phyloP scores from a whole-genome alignment of 1,284 basidiomycete species.

The Phaffia rhodozyma region DNA sequence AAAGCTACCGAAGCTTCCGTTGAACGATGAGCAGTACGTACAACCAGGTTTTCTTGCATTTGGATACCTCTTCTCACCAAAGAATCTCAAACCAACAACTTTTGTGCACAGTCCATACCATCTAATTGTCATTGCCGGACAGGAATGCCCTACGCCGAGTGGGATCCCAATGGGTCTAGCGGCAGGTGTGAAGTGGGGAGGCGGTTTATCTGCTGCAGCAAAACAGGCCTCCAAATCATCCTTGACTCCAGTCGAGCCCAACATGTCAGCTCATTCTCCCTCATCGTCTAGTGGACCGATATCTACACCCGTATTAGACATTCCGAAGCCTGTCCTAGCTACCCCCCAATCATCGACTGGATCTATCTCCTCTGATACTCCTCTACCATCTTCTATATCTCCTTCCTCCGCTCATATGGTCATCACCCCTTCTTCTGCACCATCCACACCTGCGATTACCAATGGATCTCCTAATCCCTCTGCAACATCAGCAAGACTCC shows the following conservation, averaged over 20 bases:
- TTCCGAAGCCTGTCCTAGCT: no score
- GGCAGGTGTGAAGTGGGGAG: constrained; percentile 27
- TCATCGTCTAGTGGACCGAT: neutral
- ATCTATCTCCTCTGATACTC: neutral
- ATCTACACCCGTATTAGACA: neutral
- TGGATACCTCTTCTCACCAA: no score
- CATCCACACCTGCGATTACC: neutral
- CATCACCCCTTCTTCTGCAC: neutral
- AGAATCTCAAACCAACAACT: no score
- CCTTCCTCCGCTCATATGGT: neutral
- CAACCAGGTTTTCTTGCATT: no score
- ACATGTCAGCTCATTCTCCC: neutral
- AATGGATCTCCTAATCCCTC: neutral
- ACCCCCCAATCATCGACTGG: neutral
- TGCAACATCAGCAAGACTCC: neutral
- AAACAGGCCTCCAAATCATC: neutral
- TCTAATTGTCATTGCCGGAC: constrained; percentile 37
- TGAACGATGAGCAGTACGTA: constrained; percentile 27
- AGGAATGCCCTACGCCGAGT: constrained; percentile 34
- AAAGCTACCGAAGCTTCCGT: constrained; percentile 22
- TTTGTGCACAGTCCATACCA: constrained; percentile 34
- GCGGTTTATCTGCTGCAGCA: no score
- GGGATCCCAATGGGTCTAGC: constrained; percentile 35
- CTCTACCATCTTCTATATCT: neutral
- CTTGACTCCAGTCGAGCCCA: neutral